Base-by-base conservation (phyloP, 2,329 filamentous ascomycete genomes). In the Cladophialophora chaetospira region DNA sequence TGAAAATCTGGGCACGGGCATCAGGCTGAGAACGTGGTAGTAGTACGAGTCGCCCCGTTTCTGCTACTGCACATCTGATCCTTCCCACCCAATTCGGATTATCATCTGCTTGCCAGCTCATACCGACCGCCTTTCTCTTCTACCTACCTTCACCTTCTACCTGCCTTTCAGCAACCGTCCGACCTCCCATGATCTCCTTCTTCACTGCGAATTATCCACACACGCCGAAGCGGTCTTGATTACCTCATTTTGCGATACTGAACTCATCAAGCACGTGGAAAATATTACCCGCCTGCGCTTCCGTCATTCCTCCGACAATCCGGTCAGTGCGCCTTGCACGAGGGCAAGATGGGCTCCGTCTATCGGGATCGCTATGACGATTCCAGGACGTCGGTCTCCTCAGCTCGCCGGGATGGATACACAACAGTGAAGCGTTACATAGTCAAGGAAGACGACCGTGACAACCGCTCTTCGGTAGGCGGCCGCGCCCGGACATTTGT, bases 391-490 rank as follows among this genome's bases (percentile, higher is more conserved):
- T 53, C 58, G 1, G 57, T 64, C 36, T 66, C 65, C 9, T 62
- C 61, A 19, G 67, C 69, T 59, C 71, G 73, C 53, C 70, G 72
- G 58, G 67, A 70, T 31, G 76, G 72, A 60, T 80, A 78, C 65
- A 81, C 79, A 62, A 82, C 80, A 5, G 79, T 86, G 64, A 83
- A 82, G 68, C 81, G 83, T 65, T 86, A 87, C 74, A 72, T 77
- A 63, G 70, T 79, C 55, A 69, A 73, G 23, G 62, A 71, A 28
- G 73, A 75, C n/a, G 48, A 40, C 36, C 36, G 36, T 40, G 73
- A 76, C 42, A 67, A 72, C 42, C 70, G 72, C 38, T 60, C 63
- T 11, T 76, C 77, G 60, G 45, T 53, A 13, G 42, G n/a, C n/a
- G n/a, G 56, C 36, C 53, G 58, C 15, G 61, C 61, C 26, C 58